phyloP scores from a whole-genome alignment of 2,329 filamentous ascomycete species.

The Aschersonia sp. region DNA sequence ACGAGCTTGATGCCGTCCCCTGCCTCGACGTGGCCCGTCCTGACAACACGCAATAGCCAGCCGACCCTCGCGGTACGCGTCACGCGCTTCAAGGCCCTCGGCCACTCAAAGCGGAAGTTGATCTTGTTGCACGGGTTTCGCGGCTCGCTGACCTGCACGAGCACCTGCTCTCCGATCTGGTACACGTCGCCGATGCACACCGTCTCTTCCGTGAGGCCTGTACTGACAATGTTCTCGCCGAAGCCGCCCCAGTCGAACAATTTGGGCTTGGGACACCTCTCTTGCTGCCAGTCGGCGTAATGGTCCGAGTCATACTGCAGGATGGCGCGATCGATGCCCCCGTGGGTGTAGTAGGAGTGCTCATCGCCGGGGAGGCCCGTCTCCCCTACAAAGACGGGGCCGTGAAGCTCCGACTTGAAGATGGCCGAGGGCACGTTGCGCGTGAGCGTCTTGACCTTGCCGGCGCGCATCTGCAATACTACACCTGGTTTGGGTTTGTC shows the following conservation, averaged over 20 bases:
- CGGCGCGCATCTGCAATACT: neutral
- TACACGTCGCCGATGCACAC: conserved; percentile 51
- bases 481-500: no score
- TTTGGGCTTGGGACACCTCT: neutral
- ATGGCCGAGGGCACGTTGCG: neutral
- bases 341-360: neutral
- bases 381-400: neutral
- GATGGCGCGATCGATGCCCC: neutral
- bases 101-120: no score
- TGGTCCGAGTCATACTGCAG: neutral
- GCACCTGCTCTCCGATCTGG: conserved; percentile 31
- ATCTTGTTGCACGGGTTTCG: conserved; percentile 33
- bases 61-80: conserved; percentile 42
- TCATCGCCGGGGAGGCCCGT: neutral
- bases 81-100: conserved; percentile 39
- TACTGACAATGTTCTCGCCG: conserved; percentile 48
- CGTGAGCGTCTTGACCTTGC: neutral
- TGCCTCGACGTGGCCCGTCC: conserved; percentile 35
- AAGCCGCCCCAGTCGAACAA: conserved; percentile 43
- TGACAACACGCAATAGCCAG: conserved; percentile 51
- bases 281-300: neutral
- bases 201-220: conserved; percentile 46
- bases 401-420: neutral
- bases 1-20: conserved; percentile 44
- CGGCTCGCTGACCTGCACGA: conserved; percentile 46